Conservation (phyloP, 176 grass and related monocot species). For the Tillandsia fasciculata region DNA sequence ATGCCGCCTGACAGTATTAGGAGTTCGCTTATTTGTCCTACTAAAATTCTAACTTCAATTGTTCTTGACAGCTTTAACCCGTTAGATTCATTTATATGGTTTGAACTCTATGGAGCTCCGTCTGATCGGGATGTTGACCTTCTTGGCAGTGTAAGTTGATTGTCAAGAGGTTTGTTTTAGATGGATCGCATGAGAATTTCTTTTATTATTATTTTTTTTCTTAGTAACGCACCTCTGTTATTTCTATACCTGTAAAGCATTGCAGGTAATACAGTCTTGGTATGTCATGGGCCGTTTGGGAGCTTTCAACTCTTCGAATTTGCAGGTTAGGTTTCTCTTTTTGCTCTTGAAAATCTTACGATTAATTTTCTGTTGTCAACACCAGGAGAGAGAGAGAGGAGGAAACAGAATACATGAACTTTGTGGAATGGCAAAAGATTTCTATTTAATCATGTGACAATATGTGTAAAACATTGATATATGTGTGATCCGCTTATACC, state of each 20-base stretch:
- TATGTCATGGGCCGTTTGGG: slow-evolving; percentile 93
- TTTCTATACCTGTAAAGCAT: too few species aligned
- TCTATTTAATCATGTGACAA: background rate
- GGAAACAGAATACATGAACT: background rate
- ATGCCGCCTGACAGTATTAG: too few species aligned
- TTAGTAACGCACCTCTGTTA: too few species aligned
- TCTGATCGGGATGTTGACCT: slow-evolving; percentile 77
- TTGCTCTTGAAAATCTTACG: slow-evolving; percentile 1
- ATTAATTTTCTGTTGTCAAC: background rate
- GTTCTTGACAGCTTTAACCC: slow-evolving; percentile 59
- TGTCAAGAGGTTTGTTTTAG: slow-evolving; percentile 13
- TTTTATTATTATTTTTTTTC: too few species aligned
- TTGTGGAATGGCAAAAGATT: background rate
- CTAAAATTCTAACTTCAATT: background rate
- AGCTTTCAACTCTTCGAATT: slow-evolving; percentile 86
- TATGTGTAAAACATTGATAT: background rate
- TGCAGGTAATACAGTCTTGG: slow-evolving; percentile 87
- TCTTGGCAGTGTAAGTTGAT: slow-evolving; percentile 73
- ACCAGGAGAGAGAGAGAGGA: background rate
- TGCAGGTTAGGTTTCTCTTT: slow-evolving; percentile 52
- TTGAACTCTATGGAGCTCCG: slow-evolving; percentile 77
- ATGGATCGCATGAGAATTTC: slow-evolving; percentile 3
- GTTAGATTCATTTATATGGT: slow-evolving; percentile 80
- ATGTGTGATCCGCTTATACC: too few species aligned
- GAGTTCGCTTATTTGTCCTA: background rate